Base-by-base conservation (phyloP, 2,329 filamentous ascomycete genomes). In the Didymosphaeria variabile region DNA sequence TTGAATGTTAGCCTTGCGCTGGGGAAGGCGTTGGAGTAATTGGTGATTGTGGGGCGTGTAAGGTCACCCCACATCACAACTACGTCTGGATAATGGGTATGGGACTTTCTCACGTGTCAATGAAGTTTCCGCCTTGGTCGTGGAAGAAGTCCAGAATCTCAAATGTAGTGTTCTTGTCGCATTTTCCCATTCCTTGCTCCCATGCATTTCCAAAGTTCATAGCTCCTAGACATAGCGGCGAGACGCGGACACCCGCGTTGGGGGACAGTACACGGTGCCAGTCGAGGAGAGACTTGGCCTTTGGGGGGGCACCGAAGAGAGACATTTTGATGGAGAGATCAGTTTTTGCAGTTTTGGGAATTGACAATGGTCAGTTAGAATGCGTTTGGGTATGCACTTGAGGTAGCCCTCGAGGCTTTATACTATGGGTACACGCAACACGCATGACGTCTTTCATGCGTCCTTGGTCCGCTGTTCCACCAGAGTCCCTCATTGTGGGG, bases 191-290 rank as follows among this genome's bases (percentile, higher is more conserved):
- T 38, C 65, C 49, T 0, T 65, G 64, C 51, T 72, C 65, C 84
- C 83, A 85, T 5, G 80, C 79, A 38, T 83, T 78, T 17, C 84
- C 84, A 65, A 87, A 85, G 69, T 83, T 86, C 84, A 86, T 86
- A 0, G 80, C 79, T 23, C 84, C 85, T 1, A 86, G 76, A 57
- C 84, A 86, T 70, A 87, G 72, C 36, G 85, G 84, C 26, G 80
- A 84, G 17, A 87, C 85, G 50, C 82, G 80, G 15, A 87, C 78
- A 19, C 80, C 82, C 0, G 84, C 85, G 0, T 79, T 80, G 7
- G 84, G 82, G 3, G 84, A 80, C 6, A 87, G 79, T 17, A 85
- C 75, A 21, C 84, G 80, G 69, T 86, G 84, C 67, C 80, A 82
- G 44, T 83, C 85, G 52, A 87, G 79, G 6, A 80, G 73, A 57